Evolutionary conservation across 371 early-diverging fungal species (phyloP).

Genomic region (Mortierella sp.): DNA sequence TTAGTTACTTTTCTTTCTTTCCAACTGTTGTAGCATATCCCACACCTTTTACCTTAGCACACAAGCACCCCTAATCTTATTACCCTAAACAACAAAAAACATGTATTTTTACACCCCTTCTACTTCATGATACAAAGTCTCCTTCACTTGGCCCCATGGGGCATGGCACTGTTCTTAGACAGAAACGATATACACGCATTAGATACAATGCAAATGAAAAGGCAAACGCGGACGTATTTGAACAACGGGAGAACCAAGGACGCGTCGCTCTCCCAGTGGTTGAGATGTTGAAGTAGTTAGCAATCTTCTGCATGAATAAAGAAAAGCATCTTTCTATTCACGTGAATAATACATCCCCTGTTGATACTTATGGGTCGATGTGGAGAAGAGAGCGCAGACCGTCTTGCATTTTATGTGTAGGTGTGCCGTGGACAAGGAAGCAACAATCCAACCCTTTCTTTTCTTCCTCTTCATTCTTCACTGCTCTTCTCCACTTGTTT

Average conservation of each 20-base stretch:
- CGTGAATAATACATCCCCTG: background rate
- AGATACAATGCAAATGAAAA: background rate
- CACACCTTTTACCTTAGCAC: background rate
- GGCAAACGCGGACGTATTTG: too few relatives aligned
- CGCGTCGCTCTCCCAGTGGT: background rate
- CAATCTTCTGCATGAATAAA: too few relatives aligned
- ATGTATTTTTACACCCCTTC: slow-evolving; percentile 12
- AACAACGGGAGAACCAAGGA: too few relatives aligned
- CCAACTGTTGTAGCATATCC: slow-evolving; percentile 15
- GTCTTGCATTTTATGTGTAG: too few relatives aligned
- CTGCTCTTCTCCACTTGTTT: too few relatives aligned
- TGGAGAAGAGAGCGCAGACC: slow-evolving; percentile 10
- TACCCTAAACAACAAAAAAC: background rate
- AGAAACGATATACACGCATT: background rate
- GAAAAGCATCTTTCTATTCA: background rate
- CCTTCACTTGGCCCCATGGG: background rate
- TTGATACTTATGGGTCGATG: background rate
- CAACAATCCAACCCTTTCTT: background rate
- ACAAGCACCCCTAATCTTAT: slow-evolving; percentile 8
- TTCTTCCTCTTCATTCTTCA: background rate
- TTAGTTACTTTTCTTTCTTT: background rate
- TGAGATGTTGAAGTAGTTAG: too few relatives aligned
- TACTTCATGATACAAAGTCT: background rate
- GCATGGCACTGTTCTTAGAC: background rate
- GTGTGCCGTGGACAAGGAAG: background rate